Evolutionary conservation across 2,329 filamentous ascomycete species (phyloP).

Genomic region (Myriosclerotinia scirpicola): DNA sequence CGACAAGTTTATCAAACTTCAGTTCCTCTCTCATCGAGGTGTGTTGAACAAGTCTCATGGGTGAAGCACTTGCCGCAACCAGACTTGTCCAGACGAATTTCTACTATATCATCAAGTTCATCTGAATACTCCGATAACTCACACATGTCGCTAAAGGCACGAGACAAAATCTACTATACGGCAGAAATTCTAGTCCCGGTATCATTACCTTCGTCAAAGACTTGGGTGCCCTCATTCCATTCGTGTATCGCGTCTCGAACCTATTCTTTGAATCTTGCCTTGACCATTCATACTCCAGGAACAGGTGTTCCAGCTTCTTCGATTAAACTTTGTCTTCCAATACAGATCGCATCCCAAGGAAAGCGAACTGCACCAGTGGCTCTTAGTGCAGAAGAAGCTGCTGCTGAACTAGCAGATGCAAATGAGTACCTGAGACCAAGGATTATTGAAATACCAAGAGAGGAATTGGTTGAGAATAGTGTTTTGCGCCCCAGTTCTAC

Average conservation of each 20-base stretch:
- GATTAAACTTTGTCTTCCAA: slow-evolving; percentile 34
- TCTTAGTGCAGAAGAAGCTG: slow-evolving; percentile 30
- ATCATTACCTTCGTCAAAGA: slow-evolving; percentile 58
- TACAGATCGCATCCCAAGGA: slow-evolving; percentile 38
- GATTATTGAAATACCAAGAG: slow-evolving; percentile 35
- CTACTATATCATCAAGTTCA: slow-evolving; percentile 35
- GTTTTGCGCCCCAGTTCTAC: slow-evolving; percentile 26
- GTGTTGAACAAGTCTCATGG: slow-evolving; percentile 40
- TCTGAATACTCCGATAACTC: slow-evolving; percentile 33
- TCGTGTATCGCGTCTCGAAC: slow-evolving; percentile 64
- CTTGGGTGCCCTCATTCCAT: slow-evolving; percentile 69
- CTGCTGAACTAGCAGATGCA: slow-evolving; percentile 36
- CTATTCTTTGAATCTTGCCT: slow-evolving; percentile 59
- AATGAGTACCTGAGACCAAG: slow-evolving; percentile 36
- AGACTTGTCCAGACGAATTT: slow-evolving; percentile 32
- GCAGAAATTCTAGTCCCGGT: slow-evolving; percentile 63
- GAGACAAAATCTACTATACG: slow-evolving; percentile 49
- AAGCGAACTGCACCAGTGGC: slow-evolving; percentile 25
- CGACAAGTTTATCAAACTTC: slow-evolving; percentile 35
- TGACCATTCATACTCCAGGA: slow-evolving; percentile 54
- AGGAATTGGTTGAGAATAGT: slow-evolving; percentile 34
- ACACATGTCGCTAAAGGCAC: slow-evolving; percentile 19
- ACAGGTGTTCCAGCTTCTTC: slow-evolving; percentile 44
- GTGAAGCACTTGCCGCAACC: slow-evolving; percentile 33
- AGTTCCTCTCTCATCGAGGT: slow-evolving; percentile 37